Conservation (phyloP, 2,329 filamentous ascomycete species). For the Fusarium keratoplasticum region DNA sequence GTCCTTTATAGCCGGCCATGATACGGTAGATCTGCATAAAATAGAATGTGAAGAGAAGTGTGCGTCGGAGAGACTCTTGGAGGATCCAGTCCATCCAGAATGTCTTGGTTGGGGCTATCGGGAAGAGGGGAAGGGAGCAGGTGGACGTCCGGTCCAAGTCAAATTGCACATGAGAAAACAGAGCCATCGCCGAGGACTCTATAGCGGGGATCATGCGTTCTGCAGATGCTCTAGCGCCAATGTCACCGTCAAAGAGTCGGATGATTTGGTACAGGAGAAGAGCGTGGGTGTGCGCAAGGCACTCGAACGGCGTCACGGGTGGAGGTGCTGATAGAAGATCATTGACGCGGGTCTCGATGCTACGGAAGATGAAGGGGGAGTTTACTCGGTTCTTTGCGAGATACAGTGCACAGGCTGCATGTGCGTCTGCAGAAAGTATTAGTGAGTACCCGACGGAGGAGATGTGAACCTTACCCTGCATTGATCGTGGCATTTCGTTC, state of each 20-base stretch:
- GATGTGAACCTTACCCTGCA: conserved; percentile 58
- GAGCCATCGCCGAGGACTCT: conserved; percentile 48
- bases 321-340: conserved; percentile 55
- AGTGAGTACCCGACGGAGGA: not conserved
- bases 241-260: conserved; percentile 62
- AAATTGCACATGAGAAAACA: conserved; percentile 50
- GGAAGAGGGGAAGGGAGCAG: conserved; percentile 45
- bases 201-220: conserved; percentile 50
- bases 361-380: conserved; percentile 58
- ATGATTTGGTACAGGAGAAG: conserved; percentile 63
- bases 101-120: conserved; percentile 53
- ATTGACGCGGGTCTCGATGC: conserved; percentile 58
- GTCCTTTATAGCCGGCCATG: conserved; percentile 43
- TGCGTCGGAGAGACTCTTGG: conserved; percentile 65
- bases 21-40: conserved; percentile 54
- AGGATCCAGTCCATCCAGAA: conserved; percentile 66
- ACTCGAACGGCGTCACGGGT: conserved; percentile 43
- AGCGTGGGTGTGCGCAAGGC: conserved; percentile 59
- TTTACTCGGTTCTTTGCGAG: conserved; percentile 62
- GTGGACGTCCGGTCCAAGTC: conserved; percentile 31
- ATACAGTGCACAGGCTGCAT: conserved; percentile 65
- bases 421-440: conserved; percentile 56
- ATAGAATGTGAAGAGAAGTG: conserved; percentile 61
- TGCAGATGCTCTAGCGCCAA: conserved; percentile 54
- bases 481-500: conserved; percentile 61